Percentiles rank a stretch among this genome's conserved stretches.
Conservation (phyloP, 1,284 basidiomycete species). For the Sparassis latifolia region DNA sequence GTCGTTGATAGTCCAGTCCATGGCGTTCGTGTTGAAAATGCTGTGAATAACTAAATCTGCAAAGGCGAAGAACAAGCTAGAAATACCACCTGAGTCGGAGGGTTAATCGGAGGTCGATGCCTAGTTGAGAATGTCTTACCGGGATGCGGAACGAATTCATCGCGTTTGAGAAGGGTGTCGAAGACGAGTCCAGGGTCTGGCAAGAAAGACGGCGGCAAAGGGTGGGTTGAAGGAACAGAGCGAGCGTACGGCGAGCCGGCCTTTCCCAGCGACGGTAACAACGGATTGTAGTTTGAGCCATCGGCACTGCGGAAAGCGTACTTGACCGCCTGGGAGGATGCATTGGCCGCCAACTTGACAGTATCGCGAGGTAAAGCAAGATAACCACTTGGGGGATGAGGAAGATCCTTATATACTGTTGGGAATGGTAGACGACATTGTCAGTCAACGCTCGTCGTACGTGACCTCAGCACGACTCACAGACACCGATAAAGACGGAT, state of each 20-base stretch:
- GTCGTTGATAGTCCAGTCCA: conserved; percentile 54
- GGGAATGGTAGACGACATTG: not conserved
- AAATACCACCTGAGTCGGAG: conserved; percentile 33
- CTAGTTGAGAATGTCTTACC: conserved; percentile 7
- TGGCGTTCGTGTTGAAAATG: conserved; percentile 59
- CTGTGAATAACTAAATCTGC: conserved; percentile 73
- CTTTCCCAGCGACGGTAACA: conserved; percentile 65
- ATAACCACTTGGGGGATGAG: conserved; percentile 64
- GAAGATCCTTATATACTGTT: conserved; percentile 63
- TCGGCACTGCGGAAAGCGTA: conserved; percentile 62
- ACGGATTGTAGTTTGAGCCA: conserved; percentile 70
- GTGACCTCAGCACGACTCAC: conserved; percentile 1
- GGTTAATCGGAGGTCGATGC: not conserved
- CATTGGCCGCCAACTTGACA: not conserved
- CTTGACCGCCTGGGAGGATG: not conserved
- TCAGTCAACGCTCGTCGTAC: not conserved
- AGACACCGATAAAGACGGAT: conserved; percentile 42
- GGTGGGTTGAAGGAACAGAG: conserved; percentile 51
- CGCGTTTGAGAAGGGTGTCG: conserved; percentile 60
- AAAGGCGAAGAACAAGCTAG: conserved; percentile 70
- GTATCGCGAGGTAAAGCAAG: conserved; percentile 26
- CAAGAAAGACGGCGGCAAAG: conserved; percentile 38
- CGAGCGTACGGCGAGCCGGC: conserved; percentile 72
- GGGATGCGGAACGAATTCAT: conserved; percentile 18
- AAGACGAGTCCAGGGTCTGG: conserved; percentile 70